These are phyloP conservation scores for Coemansia sp. DNA, from an alignment of 371 early-diverging fungal species.

Conservation along the genomic window DNA sequence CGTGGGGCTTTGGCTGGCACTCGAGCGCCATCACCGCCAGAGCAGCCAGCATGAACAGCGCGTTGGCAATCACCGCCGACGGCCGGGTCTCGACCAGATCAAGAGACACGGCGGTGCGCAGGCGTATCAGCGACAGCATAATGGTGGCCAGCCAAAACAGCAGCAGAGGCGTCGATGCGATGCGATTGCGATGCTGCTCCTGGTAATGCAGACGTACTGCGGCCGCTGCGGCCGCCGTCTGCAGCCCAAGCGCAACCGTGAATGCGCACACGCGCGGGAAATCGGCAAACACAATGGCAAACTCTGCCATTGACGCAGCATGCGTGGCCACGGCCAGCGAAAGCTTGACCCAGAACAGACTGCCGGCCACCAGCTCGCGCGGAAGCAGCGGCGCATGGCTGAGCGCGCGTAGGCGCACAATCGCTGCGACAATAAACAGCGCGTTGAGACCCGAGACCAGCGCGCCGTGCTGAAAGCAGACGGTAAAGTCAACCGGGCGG, in stretches of 20 bases:
- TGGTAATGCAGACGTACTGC: constrained; percentile 64
- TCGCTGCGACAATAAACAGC: constrained; percentile 45
- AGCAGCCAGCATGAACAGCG: constrained; percentile 51
- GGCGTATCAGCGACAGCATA: constrained; percentile 55
- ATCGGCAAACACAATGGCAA: constrained; percentile 5
- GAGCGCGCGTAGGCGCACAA: constrained; percentile 19
- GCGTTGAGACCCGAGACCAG: constrained; percentile 21
- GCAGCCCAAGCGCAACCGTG: constrained; percentile 20
- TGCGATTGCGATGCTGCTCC: constrained; percentile 66
- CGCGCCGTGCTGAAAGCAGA: constrained; percentile 47
- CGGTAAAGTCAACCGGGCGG: constrained; percentile 45
- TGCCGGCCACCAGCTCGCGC: constrained; percentile 22
- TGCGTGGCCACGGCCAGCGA: constrained; percentile 13
- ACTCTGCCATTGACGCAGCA: constrained; percentile 30
- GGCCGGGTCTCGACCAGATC: constrained; percentile 47
- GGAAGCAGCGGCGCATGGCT: constrained; percentile 14
- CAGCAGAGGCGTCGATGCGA: constrained; percentile 69
- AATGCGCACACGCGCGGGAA: constrained; percentile 21
- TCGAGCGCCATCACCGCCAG: constrained; percentile 63
- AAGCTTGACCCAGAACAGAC: constrained; percentile 38
- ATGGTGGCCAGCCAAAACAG: constrained; percentile 77
- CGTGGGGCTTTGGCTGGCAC: constrained; percentile 59
- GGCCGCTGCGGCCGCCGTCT: constrained; percentile 50
- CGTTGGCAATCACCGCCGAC: constrained; percentile 54
- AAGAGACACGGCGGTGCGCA: constrained; percentile 64